Percentiles rank a stretch among this genome's conserved stretches.
Evolutionary conservation across 2,329 filamentous ascomycete species (phyloP).

Genomic region (Allantophomopsis lycopodina): DNA sequence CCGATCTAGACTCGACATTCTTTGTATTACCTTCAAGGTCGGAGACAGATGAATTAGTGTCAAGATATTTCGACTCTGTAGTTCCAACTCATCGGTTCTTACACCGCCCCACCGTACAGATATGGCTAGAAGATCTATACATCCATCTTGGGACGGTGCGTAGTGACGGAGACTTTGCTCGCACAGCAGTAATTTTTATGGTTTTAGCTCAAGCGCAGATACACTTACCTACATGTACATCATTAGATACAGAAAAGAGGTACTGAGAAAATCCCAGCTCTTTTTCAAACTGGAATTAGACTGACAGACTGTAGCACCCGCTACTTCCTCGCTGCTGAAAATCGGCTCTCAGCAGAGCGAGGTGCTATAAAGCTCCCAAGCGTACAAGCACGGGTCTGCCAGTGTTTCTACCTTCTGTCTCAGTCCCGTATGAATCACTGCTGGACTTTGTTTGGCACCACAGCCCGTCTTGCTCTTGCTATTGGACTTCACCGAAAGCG

Average conservation of each 20-base stretch:
- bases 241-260: constrained; percentile 10
- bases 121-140: constrained; percentile 30
- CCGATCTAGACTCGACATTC: constrained; percentile 27
- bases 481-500: constrained; percentile 17
- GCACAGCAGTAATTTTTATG: constrained; percentile 28
- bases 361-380: constrained; percentile 18
- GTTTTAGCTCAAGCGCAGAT: constrained; percentile 34
- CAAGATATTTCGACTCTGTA: constrained; percentile 27
- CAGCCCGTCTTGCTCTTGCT: constrained; percentile 18
- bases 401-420: constrained; percentile 20
- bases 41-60: constrained; percentile 16
- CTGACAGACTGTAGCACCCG: constrained; percentile 9
- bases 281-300: neutral
- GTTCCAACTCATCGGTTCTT: constrained; percentile 28
- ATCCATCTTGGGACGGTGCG: constrained; percentile 25
- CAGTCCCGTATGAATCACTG: constrained; percentile 21
- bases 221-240: constrained; percentile 13
- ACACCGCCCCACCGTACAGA: constrained; percentile 25
- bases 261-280: constrained; percentile 2
- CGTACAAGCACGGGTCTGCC: constrained; percentile 25
- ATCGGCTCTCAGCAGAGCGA: constrained; percentile 18
- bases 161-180: constrained; percentile 25
- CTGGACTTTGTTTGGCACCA: constrained; percentile 20
- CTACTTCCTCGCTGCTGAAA: constrained; percentile 15
- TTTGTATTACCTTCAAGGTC: constrained; percentile 23